A percentile compares a stretch with the other conserved stretches of the same genome.
Conservation (phyloP, 2,329 filamentous ascomycete genomes). For the Ophiocordyceps camponoti-leonardi region DNA sequence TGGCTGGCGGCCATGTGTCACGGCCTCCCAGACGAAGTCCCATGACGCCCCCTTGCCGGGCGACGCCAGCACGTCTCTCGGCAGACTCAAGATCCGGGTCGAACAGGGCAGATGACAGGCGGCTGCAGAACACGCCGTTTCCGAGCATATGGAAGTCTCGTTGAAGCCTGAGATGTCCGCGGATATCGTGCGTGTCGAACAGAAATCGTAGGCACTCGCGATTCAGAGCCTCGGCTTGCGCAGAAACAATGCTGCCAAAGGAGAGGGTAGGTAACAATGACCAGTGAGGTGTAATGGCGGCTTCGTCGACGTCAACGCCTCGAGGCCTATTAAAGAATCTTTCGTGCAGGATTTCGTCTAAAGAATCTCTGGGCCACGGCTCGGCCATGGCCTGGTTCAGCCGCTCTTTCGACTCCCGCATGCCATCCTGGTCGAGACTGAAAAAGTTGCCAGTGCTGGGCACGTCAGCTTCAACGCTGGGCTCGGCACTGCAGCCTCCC, state of each 20-base stretch:
- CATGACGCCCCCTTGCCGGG: constrained; percentile 54
- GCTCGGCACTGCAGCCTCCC: constrained; percentile 1
- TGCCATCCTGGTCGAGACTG: constrained; percentile 25
- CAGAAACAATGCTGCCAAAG: constrained; percentile 54
- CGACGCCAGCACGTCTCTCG: constrained; percentile 52
- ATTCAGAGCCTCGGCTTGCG: constrained; percentile 64
- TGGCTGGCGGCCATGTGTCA: constrained; percentile 81
- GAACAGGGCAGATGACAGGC: constrained; percentile 69
- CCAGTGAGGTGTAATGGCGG: constrained; percentile 32
- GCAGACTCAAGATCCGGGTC: constrained; percentile 66
- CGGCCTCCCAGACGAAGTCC: constrained; percentile 69
- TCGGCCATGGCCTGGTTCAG: constrained; percentile 17
- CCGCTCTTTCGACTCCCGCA: constrained; percentile 33
- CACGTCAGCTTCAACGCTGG: constrained; percentile 1
- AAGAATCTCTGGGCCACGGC: constrained; percentile 12
- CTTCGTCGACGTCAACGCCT: constrained; percentile 4
- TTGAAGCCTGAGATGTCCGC: constrained; percentile 57
- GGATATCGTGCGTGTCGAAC: constrained; percentile 56
- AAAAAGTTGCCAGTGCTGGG: constrained; percentile 24
- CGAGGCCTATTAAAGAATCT: constrained; percentile 16
- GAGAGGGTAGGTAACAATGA: constrained; percentile 52
- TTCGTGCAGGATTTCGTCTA: constrained; percentile 22
- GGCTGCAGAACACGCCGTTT: constrained; percentile 67
- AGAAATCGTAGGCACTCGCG: constrained; percentile 58
- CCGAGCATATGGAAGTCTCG: constrained; percentile 69